A percentile compares a stretch with the other conserved stretches of the same genome.
Evolutionary conservation across 495 filamentous ascomycete species (phyloP).

Genomic region (Aspergillus steynii): DNA sequence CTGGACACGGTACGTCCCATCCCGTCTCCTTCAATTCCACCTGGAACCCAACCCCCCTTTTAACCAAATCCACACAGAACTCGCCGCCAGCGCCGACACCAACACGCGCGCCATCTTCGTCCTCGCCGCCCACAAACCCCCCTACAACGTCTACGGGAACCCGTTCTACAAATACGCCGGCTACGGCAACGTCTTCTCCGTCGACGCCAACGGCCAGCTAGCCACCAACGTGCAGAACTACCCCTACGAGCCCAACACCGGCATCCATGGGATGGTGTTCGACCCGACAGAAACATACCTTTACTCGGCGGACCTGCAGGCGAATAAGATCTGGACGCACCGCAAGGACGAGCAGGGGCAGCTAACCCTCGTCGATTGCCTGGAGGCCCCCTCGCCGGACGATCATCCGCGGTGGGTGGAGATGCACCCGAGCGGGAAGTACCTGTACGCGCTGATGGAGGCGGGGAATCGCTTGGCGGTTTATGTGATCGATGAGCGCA

Average conservation of each 20-base stretch:
- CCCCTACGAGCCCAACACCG: conserved; percentile 68
- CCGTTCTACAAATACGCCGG: conserved; percentile 85
- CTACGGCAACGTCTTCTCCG: conserved; percentile 75
- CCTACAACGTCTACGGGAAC: conserved; percentile 80
- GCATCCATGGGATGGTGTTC: conserved; percentile 88
- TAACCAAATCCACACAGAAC: conserved; percentile 42
- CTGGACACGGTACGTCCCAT: conserved; percentile 54
- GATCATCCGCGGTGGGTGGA: conserved; percentile 87
- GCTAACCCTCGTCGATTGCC: conserved; percentile 64
- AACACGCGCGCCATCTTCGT: conserved; percentile 87
- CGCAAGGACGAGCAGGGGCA: conserved; percentile 66
- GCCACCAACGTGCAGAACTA: conserved; percentile 76
- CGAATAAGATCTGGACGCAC: conserved; percentile 86
- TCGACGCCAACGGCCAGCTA: conserved; percentile 60
- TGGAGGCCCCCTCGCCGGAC: conserved; percentile 65
- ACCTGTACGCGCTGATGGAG: conserved; percentile 85
- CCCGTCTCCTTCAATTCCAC: background rate
- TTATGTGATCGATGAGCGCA: conserved; percentile 75
- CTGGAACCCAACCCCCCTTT: no score
- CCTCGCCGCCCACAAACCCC: conserved; percentile 71
- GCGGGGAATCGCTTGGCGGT: conserved; percentile 76
- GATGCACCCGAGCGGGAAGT: conserved; percentile 71
- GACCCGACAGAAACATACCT: conserved; percentile 81
- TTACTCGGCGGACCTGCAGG: conserved; percentile 80
- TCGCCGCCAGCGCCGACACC: conserved; percentile 64